Evolutionary conservation across 1,139 yeast species (phyloP).

Genomic region (Candida tropicalis): DNA sequence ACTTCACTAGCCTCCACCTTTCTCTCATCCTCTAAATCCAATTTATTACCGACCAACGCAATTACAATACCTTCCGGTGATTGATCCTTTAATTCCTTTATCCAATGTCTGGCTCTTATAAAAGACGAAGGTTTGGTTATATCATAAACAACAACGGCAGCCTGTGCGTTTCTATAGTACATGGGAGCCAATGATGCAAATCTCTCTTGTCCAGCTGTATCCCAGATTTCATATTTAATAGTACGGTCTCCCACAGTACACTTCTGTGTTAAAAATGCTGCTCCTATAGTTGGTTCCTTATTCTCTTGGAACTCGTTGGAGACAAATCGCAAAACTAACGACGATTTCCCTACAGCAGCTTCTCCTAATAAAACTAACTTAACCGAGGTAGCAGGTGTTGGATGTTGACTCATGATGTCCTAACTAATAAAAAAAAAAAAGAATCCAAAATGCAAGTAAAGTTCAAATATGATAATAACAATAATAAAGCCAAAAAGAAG

Average conservation of each 20-base stretch:
- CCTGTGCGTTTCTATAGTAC: slow-evolving; percentile 99
- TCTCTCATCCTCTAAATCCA: slow-evolving; percentile 66
- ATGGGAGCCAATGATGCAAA: slow-evolving; percentile 96
- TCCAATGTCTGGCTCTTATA: slow-evolving; percentile 99
- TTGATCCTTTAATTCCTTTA: slow-evolving; percentile 92
- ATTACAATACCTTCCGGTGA: slow-evolving; percentile 89
- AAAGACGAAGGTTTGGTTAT: slow-evolving; percentile 97
- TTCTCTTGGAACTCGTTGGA: slow-evolving; percentile 96
- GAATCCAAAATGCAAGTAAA: background rate
- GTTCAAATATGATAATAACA: too few relatives aligned
- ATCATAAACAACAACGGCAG: slow-evolving; percentile 95
- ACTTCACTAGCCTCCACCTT: slow-evolving; percentile 92
- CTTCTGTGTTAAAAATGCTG: slow-evolving; percentile 94
- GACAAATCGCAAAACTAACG: slow-evolving; percentile 89
- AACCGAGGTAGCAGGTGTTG: slow-evolving; percentile 48
- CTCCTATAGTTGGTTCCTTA: slow-evolving; percentile 97
- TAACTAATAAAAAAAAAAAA: background rate
- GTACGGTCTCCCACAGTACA: slow-evolving; percentile 89
- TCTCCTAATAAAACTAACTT: slow-evolving; percentile 91
- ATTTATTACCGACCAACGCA: slow-evolving; percentile 92
- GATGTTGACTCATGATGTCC: slow-evolving; percentile 15
- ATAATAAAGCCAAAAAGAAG: too few relatives aligned
- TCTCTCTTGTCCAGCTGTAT: slow-evolving; percentile 98
- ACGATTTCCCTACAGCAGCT: slow-evolving; percentile 97
- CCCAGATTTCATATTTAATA: slow-evolving; percentile 97